phyloP scores from a whole-genome alignment of 345 rosid species.

The Eutrema heterophyllum region DNA sequence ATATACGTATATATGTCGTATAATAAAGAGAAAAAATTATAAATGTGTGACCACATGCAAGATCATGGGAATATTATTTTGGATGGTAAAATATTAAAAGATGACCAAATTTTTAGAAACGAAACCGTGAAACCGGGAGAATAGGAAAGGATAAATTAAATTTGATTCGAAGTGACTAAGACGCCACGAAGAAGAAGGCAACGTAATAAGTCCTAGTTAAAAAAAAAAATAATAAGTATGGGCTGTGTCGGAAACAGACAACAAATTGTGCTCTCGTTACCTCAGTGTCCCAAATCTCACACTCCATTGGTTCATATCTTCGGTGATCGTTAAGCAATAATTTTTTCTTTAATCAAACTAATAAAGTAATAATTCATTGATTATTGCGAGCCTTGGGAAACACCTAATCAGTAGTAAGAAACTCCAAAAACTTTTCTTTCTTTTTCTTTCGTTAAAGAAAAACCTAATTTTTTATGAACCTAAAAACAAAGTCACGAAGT shows the following conservation, averaged over 20 bases:
- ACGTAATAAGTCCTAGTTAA: not conserved
- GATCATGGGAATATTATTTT: slow-evolving; percentile 14
- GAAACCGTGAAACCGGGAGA: not conserved
- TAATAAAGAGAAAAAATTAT: not conserved
- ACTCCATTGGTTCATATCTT: slow-evolving; percentile 22
- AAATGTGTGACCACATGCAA: not conserved
- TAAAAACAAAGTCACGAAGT: not conserved
- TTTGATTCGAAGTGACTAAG: slow-evolving; percentile 1
- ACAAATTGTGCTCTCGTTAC: slow-evolving; percentile 24
- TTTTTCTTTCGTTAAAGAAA: no score
- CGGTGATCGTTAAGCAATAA: slow-evolving; percentile 15
- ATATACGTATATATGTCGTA: not conserved
- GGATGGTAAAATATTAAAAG: not conserved
- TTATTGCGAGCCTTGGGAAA: slow-evolving; percentile 27
- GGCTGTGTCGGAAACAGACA: slow-evolving; percentile 29
- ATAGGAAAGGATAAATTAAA: not conserved
- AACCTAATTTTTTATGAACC: not conserved
- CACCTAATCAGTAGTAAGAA: slow-evolving; percentile 4
- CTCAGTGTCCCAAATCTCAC: slow-evolving; percentile 24
- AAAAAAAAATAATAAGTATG: no score
- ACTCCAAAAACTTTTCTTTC: not conserved
- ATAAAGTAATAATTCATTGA: not conserved
- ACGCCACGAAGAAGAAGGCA: slow-evolving; percentile 29
- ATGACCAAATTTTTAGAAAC: not conserved
- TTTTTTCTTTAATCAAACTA: not conserved